These are phyloP conservation scores for Aspergillus hancockii DNA, from an alignment of 495 filamentous ascomycete species.

Conservation along the genomic window DNA sequence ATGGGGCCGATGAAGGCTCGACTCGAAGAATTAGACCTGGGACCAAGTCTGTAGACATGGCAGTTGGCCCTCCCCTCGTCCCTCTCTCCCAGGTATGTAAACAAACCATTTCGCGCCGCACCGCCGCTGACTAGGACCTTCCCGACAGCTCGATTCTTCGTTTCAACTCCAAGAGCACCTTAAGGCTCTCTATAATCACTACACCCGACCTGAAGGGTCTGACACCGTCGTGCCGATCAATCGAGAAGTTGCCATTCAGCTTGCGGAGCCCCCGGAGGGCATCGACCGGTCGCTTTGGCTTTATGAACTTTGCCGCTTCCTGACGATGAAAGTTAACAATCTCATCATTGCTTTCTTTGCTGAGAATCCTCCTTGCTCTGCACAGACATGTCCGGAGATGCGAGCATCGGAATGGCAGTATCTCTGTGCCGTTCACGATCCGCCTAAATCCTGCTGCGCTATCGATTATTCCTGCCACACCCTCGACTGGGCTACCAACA, in stretches of 20 bases:
- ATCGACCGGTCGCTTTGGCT: conserved; percentile 89
- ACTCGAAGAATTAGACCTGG: conserved; percentile 88
- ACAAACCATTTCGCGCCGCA: background rate
- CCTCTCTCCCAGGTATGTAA: conserved; percentile 73
- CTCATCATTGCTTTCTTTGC: conserved; percentile 89
- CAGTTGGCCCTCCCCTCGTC: conserved; percentile 83
- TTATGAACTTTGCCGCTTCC: conserved; percentile 94
- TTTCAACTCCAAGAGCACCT: conserved; percentile 99
- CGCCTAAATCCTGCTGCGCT: conserved; percentile 91
- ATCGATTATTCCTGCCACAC: conserved; percentile 99
- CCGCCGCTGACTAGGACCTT: conserved; percentile 23
- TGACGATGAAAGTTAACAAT: conserved; percentile 88
- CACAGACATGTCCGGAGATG: conserved; percentile 92
- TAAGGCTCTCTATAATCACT: conserved; percentile 81
- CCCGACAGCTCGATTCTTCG: conserved; percentile 77
- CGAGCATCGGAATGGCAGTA: conserved; percentile 98
- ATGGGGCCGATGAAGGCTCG: conserved; percentile 62
- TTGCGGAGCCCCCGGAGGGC: conserved; percentile 76
- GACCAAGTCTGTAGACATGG: conserved; percentile 87
- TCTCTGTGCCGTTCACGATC: conserved; percentile 94
- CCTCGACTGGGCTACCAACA: conserved; percentile 92
- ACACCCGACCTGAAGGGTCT: conserved; percentile 65
- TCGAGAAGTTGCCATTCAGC: conserved; percentile 65
- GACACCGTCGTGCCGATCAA: conserved; percentile 64
- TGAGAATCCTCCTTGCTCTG: conserved; percentile 83